phyloP scores from a whole-genome alignment of 345 rosid genomes.

The Erucastrum elatum region DNA sequence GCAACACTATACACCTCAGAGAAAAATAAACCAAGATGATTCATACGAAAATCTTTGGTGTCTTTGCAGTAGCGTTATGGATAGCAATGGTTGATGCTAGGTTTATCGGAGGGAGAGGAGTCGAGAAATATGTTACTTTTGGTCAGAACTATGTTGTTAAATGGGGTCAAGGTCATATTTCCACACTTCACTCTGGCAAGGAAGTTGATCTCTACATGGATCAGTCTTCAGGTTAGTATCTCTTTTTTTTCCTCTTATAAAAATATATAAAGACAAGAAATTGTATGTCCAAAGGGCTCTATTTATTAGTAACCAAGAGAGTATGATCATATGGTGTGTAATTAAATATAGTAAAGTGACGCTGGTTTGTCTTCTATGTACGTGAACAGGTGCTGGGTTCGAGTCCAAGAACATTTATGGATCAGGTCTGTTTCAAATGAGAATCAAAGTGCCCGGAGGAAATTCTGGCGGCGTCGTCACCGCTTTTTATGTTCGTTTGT shows the following conservation, averaged over 20 bases:
- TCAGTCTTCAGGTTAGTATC: slow-evolving; percentile 33
- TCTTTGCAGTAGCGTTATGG: slow-evolving; percentile 25
- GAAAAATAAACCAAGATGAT: neutral
- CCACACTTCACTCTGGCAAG: slow-evolving; percentile 28
- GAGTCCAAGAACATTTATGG: slow-evolving; percentile 55
- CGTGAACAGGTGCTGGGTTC: slow-evolving; percentile 56
- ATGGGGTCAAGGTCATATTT: slow-evolving; percentile 39
- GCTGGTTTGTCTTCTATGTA: neutral
- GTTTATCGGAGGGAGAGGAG: neutral
- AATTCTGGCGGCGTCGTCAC: slow-evolving; percentile 70
- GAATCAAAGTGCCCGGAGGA: slow-evolving; percentile 54
- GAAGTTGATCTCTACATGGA: slow-evolving; percentile 39
- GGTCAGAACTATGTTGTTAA: slow-evolving; percentile 28
- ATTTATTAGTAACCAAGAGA: neutral
- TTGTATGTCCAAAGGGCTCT: neutral
- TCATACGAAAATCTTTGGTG: neutral
- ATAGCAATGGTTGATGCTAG: slow-evolving; percentile 23
- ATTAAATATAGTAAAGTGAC: neutral
- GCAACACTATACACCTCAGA: slow-evolving; percentile 6
- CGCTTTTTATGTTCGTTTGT: slow-evolving; percentile 57
- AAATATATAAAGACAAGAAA: neutral
- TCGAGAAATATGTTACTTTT: slow-evolving; percentile 23
- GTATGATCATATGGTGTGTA: neutral
- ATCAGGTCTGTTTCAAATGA: slow-evolving; percentile 56
- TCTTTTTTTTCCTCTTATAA: neutral